phyloP scores from a whole-genome alignment of 2,329 filamentous ascomycete species.

The Hypoxylon sp. region DNA sequence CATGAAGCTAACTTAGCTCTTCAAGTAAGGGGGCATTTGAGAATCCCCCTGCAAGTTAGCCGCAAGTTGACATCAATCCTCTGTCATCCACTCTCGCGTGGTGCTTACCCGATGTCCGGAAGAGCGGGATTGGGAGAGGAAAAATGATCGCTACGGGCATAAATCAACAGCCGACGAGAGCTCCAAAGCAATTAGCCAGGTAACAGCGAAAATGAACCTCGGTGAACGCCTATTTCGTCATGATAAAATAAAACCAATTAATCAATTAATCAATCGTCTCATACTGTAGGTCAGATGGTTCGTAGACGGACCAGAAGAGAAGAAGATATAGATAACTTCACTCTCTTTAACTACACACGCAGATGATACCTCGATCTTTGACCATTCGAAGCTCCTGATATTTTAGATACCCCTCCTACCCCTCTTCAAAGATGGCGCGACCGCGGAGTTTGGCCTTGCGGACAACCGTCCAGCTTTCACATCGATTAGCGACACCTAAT shows the following conservation, averaged over 20 bases:
- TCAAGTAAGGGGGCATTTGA: conserved; percentile 11
- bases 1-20: conserved; percentile 9
- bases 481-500: conserved; percentile 47
- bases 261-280: conserved; percentile 5
- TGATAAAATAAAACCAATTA: conserved; percentile 37
- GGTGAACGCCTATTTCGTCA: conserved; percentile 39
- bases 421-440: conserved; percentile 48
- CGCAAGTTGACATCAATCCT: conserved; percentile 12
- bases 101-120: conserved; percentile 29
- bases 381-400: conserved; percentile 9
- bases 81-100: conserved; percentile 22
- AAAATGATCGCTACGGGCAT: conserved; percentile 38
- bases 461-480: conserved; percentile 50
- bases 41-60: conserved; percentile 19
- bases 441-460: conserved; percentile 46
- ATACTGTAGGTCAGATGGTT: background rate
- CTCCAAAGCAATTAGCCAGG: conserved; percentile 26
- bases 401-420: conserved; percentile 20
- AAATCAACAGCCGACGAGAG: conserved; percentile 48
- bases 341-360: conserved; percentile 2
- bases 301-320: conserved; percentile 9
- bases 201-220: conserved; percentile 36
- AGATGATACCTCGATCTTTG: conserved; percentile 23
- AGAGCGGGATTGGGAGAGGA: conserved; percentile 16
- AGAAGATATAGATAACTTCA: conserved; percentile 9